Base-by-base conservation (phyloP, 2,329 filamentous ascomycete genomes). In the Xylaria polymorpha region DNA sequence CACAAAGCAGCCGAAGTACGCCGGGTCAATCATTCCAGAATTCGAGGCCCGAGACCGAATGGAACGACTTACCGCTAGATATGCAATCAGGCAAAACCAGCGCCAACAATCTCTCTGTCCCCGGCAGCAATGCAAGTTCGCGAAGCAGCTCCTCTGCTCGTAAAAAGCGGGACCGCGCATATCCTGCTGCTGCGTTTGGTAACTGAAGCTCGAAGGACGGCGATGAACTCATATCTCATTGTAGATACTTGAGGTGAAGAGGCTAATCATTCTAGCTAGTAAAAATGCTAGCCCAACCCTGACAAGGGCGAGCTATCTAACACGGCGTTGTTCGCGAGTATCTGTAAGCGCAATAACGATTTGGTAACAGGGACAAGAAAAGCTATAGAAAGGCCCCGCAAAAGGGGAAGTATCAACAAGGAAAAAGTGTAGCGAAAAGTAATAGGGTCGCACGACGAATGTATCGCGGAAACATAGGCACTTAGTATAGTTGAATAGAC, bases 11-110 rank as follows among this genome's bases (percentile, higher is more conserved):
- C 46, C 68, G 68, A 25, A 66, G 64, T 70, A 67, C 71, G 66
- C 46, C 72, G 64, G 46, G 75, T 73, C 59, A 75, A 56, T 90
- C 88, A 0, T 91, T 85, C 77, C 88, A 90, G 77, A 90, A 87
- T 67, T 79, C 82, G 72, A 83, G 88, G 7, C 85, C 89, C 2
- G 85, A 87, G 22, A 87, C 80, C 37, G 89, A 91, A 75, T 91
- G 89, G 89, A 91, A 91, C 79, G 89, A 91, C 75, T 75, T 91
- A 10, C 89, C 89, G 0, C 81, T 83, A 10, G 88, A 91, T 61
- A 89, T 90, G 86, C 73, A 76, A 41, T 32, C 51, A 9, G 53
- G 50, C 67, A 64, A 25, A 53, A 20, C 55, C 61, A 57, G 59
- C 18, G 50, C 48, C 57, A 64, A 25, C 61, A 71, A 53, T 43